Conservation (phyloP, 768 basidiomycete species). For the Guyanaporus albipodus region DNA sequence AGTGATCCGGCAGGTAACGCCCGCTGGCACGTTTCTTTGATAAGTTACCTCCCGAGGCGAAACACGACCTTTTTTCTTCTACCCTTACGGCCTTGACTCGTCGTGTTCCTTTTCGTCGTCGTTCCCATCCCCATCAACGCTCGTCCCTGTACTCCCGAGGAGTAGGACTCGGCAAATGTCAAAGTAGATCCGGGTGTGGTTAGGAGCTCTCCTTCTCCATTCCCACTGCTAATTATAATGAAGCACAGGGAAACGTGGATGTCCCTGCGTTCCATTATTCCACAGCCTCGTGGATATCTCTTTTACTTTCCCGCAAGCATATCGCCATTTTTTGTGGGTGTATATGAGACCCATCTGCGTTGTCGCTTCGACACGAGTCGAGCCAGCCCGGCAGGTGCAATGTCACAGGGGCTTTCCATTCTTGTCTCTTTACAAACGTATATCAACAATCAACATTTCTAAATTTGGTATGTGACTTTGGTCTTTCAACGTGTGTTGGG, state of each 20-base stretch:
- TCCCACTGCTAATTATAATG: neutral
- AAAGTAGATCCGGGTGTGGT: neutral
- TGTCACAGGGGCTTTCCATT: constrained; percentile 12
- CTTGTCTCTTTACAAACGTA: constrained; percentile 6
- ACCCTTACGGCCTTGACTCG: no score
- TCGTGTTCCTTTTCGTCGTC: neutral
- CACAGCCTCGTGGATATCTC: neutral
- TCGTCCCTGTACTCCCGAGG: neutral
- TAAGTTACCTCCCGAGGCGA: constrained; percentile 1
- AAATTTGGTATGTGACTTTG: constrained; percentile 13
- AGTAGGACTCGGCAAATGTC: neutral
- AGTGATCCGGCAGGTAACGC: constrained; percentile 5
- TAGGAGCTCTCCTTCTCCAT: neutral
- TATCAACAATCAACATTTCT: constrained; percentile 13
- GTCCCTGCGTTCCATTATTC: neutral
- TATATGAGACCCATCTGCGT: no score
- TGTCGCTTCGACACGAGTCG: no score
- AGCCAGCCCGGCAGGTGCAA: no score
- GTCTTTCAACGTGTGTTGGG: constrained; percentile 3
- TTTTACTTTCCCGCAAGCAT: no score
- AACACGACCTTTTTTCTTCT: neutral
- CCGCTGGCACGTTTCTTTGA: neutral
- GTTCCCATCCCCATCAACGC: neutral
- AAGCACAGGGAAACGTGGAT: neutral
- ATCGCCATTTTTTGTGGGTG: no score